Evolutionary conservation across 1,284 basidiomycete genomes (phyloP).

Genomic region (Cryptococcus sp.): DNA sequence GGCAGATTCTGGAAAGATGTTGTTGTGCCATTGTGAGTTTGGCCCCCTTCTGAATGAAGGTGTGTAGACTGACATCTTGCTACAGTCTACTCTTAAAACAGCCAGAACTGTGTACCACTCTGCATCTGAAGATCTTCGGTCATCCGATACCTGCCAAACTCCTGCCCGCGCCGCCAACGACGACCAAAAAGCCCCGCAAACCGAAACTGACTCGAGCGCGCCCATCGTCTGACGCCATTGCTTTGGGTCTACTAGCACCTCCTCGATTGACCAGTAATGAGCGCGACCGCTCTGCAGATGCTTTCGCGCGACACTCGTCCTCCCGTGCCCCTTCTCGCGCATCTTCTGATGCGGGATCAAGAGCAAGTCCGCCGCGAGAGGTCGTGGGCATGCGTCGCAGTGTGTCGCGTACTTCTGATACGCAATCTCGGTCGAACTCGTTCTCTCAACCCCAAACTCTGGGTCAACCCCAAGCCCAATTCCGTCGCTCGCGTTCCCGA

Average conservation of each 20-base stretch:
- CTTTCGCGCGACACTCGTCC: not conserved
- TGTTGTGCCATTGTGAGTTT: slow-evolving; percentile 27
- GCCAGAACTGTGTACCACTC: slow-evolving; percentile 27
- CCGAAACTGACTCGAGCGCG: slow-evolving; percentile 35
- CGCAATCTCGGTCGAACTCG: not conserved
- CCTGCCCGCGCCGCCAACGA: slow-evolving; percentile 15
- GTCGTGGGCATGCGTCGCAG: slow-evolving; percentile 13
- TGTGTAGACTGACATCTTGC: not conserved
- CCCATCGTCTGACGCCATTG: slow-evolving; percentile 19
- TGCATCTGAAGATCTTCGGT: slow-evolving; percentile 48
- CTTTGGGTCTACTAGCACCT: slow-evolving; percentile 4
- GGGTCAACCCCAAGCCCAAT: slow-evolving; percentile 1
- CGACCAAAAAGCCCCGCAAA: slow-evolving; percentile 40
- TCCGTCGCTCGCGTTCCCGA: slow-evolving; percentile 25
- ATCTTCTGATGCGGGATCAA: slow-evolving; percentile 11
- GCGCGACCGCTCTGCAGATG: not conserved
- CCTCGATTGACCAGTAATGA: slow-evolving; percentile 1
- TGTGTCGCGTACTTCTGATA: slow-evolving; percentile 13
- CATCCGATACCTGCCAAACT: slow-evolving; percentile 31
- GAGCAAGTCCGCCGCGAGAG: slow-evolving; percentile 10
- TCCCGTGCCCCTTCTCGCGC: slow-evolving; percentile 2
- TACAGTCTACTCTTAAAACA: slow-evolving; percentile 31
- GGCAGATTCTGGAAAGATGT: slow-evolving; percentile 36
- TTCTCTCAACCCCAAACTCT: not conserved
- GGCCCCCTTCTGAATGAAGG: not conserved